phyloP scores from a whole-genome alignment of 352 stramenopile genomes.

The Stramenopiles sp. region DNA sequence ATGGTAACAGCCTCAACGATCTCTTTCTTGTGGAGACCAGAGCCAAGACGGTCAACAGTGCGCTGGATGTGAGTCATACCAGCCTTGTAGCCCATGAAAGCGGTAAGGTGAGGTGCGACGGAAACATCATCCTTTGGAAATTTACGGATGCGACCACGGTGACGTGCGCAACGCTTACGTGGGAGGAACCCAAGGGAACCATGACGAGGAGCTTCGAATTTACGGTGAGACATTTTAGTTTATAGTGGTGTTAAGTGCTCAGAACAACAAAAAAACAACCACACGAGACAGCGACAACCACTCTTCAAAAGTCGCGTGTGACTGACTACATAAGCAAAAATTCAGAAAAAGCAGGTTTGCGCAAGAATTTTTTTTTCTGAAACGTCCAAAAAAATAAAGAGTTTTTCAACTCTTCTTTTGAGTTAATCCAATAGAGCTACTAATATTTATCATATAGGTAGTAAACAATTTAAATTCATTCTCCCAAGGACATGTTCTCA shows the following conservation, averaged over 20 bases:
- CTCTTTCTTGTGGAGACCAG: slow-evolving; percentile 98
- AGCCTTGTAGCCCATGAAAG: slow-evolving; percentile 99
- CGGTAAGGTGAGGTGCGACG: slow-evolving; percentile 83
- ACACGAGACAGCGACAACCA: too few relatives aligned
- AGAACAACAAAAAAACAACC: slow-evolving; percentile 6
- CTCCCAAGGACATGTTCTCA: too few relatives aligned
- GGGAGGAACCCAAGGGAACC: slow-evolving; percentile 93
- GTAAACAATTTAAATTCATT: too few relatives aligned
- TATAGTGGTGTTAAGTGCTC: neutral
- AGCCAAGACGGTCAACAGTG: slow-evolving; percentile 87
- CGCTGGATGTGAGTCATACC: slow-evolving; percentile 99
- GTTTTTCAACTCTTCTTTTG: too few relatives aligned
- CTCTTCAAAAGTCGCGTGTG: too few relatives aligned
- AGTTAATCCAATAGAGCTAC: too few relatives aligned
- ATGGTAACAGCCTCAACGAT: slow-evolving; percentile 96
- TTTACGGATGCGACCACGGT: slow-evolving; percentile 85
- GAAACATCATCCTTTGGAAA: slow-evolving; percentile 89
- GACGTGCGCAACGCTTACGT: slow-evolving; percentile 98
- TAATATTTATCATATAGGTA: too few relatives aligned
- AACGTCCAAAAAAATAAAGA: too few relatives aligned
- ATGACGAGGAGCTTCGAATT: slow-evolving; percentile 80
- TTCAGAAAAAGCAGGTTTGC: too few relatives aligned
- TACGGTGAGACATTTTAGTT: slow-evolving; percentile 69
- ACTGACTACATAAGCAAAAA: too few relatives aligned
- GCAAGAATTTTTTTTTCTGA: too few relatives aligned